phyloP scores from a whole-genome alignment of 306 rosid genomes.

The Medicago ruthenica region DNA sequence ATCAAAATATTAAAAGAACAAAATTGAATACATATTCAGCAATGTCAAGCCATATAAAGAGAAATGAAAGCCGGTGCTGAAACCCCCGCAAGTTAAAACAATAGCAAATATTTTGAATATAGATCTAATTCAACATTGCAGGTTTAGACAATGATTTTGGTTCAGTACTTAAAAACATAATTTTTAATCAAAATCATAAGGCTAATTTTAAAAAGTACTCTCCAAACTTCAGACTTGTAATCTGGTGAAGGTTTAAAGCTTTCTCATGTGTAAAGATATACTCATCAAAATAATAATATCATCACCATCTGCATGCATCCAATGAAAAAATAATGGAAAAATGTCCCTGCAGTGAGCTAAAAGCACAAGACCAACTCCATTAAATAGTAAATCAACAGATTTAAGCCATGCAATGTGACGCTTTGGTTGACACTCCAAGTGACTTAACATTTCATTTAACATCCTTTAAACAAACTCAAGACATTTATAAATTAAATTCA shows the following conservation, averaged over 20 bases:
- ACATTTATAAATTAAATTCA: neutral
- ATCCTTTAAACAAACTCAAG: conserved; percentile 73
- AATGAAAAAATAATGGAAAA: conserved; percentile 84
- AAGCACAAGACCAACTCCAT: no score
- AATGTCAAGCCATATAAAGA: conserved; percentile 17
- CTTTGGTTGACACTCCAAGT: conserved; percentile 93
- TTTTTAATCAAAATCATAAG: no score
- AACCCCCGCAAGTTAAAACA: no score
- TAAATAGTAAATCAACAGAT: conserved; percentile 55
- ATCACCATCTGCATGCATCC: conserved; percentile 92
- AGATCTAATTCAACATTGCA: no score
- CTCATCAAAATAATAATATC: conserved; percentile 84
- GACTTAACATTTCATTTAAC: conserved; percentile 87
- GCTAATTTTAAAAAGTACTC: no score
- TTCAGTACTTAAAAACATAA: neutral
- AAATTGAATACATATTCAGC: conserved; percentile 26
- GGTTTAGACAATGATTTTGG: conserved; percentile 24
- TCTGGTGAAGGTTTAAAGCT: conserved; percentile 27
- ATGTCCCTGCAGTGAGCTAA: no score
- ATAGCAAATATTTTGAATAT: no score
- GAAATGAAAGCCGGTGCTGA: no score
- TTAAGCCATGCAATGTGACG: conserved; percentile 89
- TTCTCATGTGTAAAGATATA: conserved; percentile 3
- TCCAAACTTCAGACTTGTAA: conserved; percentile 17
- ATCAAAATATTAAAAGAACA: conserved; percentile 17